Base-by-base conservation (phyloP, 2,329 filamentous ascomycete species). In the Trichoderma sp. region DNA sequence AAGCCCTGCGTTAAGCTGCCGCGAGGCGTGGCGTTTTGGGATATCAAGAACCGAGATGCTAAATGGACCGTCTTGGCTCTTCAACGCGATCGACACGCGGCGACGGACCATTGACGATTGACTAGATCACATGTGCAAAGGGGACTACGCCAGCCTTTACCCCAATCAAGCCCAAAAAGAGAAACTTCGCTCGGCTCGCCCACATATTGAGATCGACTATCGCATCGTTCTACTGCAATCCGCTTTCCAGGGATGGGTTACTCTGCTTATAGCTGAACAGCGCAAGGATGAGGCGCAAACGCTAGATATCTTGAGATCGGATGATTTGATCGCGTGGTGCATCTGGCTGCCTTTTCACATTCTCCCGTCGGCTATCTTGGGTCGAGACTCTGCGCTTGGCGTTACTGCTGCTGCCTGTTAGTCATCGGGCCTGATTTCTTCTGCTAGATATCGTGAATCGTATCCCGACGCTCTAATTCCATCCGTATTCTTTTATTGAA, bases 361-460 rank as follows among this genome's bases (percentile, higher is more conserved):
- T 69, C 28, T 62, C 57, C 67, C 67, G 67, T 69, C 67, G 67
- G 67, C 39, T 69, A 62, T 69, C 67, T 53, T 20, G 17, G 26
- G 30, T 43, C 28, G n/a, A 28, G 57, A 68, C 55, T 34, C 34
- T 26, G 8, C 12, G 36, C 66, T 58, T n/a, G 20, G 30, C 13
- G 13, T 8, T 17, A 23, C 32, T 23, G 8, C 3, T 32, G 28
- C 9, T 53, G 39, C 28, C 30, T 47, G 55, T 34, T 17, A 61
- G 34, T n/a, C 53, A 58, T 43, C 7, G 50, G 43, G 17, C 6
- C 7, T 4, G 6, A 7, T 9, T 12, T 12, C 15, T 17, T 50
- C 12, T 26, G 6, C 17, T 12, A 12, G 47, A 3, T 26, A 11
- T 13, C 6, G 1, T 34, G 6, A 3, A 47, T 34, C 11, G 7